Evolutionary conservation across 306 rosid genomes (phyloP), one percentile per base, ranked within the genome.

Genomic region (Acmispon strigosus): DNA sequence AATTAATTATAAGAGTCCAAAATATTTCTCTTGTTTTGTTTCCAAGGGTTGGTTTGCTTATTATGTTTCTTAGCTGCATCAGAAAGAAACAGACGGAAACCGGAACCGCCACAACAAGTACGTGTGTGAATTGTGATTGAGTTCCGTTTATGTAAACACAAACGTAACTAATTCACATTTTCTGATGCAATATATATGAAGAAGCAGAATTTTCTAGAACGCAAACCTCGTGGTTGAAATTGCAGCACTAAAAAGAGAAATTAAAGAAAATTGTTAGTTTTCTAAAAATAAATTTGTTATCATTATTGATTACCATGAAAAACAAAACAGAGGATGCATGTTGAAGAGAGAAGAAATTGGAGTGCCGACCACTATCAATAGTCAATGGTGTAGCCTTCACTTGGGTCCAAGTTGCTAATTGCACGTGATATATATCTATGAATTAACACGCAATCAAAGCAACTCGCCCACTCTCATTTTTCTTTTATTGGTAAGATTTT

Each of bases 11-110:
- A 29, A 43, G 68, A 71, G 32, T 70, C 71, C 53, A 62, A 66
- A 54, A 62, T 34, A 62, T 27, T 29, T 17, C 7, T 73, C 78
- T 72, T 20, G 48, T 80, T 78, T 75, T 69, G 48, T 80, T 78
- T 75, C 65, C n/a, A 52, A 63, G 19, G 41, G 58, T 63, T 58
- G 62, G 74, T 62, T 19, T 62, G 69, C 32, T 74, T 63, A 18
- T 74, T 63, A 29, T 24, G 70, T 78, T 82, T 75, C 59, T 59
- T 37, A 43, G 73, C 63, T 39, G 15, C 12, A 15, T 44, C 13
- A 10, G 48, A 78, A 42, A 75, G 76, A 4, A 42, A 75, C 74
- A 4, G 64, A 82, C 73, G 39, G 55, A 67, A 14, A 55, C 36
- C 34, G 69, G 50, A 53, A 58, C 44, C 49, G 12, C 8, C 43